A percentile compares a stretch with the other conserved stretches of the same genome.
phyloP scores from a whole-genome alignment of 495 filamentous ascomycete genomes.

The Hyaloscypha variabilis region DNA sequence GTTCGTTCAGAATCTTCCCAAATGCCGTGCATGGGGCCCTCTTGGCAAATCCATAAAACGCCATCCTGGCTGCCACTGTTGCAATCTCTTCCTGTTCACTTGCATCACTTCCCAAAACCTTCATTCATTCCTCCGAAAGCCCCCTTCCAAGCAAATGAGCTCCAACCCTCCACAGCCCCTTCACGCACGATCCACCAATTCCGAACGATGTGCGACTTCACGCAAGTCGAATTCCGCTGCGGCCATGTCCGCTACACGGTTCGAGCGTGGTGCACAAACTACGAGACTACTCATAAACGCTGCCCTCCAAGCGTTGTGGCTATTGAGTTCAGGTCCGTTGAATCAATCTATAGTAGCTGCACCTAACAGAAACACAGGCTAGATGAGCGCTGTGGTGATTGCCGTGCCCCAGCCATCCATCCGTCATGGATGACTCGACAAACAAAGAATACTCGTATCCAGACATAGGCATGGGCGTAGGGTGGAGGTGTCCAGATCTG shows the following conservation, averaged over 20 bases:
- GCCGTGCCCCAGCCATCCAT: conserved; percentile 10
- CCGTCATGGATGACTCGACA: conserved; percentile 8
- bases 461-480: neutral
- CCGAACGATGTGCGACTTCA: conserved; percentile 28
- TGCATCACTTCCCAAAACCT: no score
- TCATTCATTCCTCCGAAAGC: no score
- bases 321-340: conserved; percentile 37
- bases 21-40: no score
- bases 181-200: neutral
- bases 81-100: no score
- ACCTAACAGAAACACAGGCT: conserved; percentile 13
- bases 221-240: conserved; percentile 40
- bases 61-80: no score
- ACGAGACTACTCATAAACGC: conserved; percentile 42
- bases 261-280: conserved; percentile 44
- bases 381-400: conserved; percentile 17
- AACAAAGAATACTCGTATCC: neutral
- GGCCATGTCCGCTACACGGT: conserved; percentile 47
- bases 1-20: no score
- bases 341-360: neutral
- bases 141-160: no score
- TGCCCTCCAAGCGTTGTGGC: conserved; percentile 44
- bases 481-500: neutral
- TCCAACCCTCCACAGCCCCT: no score
- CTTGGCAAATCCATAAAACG: no score